Base-by-base conservation (phyloP, 768 basidiomycete species). In the Clitopilus hobsonii region DNA sequence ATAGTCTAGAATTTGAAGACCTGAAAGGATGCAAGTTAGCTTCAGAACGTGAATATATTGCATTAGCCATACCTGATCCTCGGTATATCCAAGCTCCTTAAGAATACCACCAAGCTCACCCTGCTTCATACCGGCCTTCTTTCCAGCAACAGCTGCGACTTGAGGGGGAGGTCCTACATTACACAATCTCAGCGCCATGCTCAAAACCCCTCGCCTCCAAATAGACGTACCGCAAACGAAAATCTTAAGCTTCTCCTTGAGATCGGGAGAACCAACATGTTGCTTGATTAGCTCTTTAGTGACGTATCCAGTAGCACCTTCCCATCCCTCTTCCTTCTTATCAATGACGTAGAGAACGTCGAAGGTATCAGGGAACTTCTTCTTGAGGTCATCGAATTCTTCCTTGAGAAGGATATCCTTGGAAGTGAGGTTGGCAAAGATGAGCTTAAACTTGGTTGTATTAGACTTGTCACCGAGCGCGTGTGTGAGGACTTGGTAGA, bases 391-490 rank as follows among this genome's bases (percentile, higher is more conserved):
- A 57, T 93, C 90, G 58, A 93, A 78, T 61, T 88, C 85, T 65
- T 89, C 81, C 52, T 86, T 84, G 58, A 96, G 81, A 52, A 95
- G 84, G 58, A 99, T 97, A 67, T 99, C 97, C 52, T 81, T 77
- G 67, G 94, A 91, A 13, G 92, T 83, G 32, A 94, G 80, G 69
- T 98, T 98, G 32, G 91, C 86, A 71, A 90, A 98, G 62, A 99
- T 74, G 54, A 98, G 78, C 48, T 87, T 96, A 77, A 92, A 97
- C 63, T 94, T 94, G 57, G 97, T 98, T 75, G 86, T 92, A 83
- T 98, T 97, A 38, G 71, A 61, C 27, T 82, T 78, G 64, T 91
- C 86, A 0, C 84, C 61, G 41, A 83, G 81, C 7, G 91, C 88
- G 67, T 94, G 84, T 41, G 76, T 76, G 45, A 95, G 65, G 62